phyloP scores from a whole-genome alignment of 495 filamentous ascomycete genomes.

The Annulohypoxylon moriforme region DNA sequence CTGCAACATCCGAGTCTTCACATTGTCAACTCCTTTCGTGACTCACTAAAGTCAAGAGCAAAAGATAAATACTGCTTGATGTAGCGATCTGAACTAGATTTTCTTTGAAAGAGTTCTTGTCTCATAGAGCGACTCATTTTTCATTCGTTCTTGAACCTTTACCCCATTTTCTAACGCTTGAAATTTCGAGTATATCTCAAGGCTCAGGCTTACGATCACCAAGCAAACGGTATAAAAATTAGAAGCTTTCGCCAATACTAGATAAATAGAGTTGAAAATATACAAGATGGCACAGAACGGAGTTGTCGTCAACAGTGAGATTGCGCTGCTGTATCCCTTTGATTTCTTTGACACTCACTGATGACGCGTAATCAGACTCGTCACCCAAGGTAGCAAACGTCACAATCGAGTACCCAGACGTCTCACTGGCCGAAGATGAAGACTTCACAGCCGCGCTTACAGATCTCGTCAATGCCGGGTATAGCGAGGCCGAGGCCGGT shows the following conservation, averaged over 20 bases:
- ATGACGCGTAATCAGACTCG: background rate
- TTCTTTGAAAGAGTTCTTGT: background rate
- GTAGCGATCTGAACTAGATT: background rate
- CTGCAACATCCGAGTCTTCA: background rate
- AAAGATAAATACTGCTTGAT: background rate
- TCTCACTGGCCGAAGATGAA: constrained; percentile 21
- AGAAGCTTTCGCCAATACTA: background rate
- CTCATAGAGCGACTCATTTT: background rate
- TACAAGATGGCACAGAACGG: background rate
- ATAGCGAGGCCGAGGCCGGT: constrained; percentile 34
- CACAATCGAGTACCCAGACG: constrained; percentile 20
- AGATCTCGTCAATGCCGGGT: constrained; percentile 34
- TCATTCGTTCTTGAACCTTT: background rate
- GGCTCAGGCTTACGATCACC: background rate
- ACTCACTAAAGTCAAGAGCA: background rate
- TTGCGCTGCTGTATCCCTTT: background rate
- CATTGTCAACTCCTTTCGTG: background rate
- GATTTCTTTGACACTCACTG: background rate
- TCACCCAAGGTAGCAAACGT: background rate
- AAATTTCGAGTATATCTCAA: background rate
- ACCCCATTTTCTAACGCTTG: background rate
- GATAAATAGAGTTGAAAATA: background rate
- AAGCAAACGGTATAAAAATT: background rate
- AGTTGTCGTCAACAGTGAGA: background rate
- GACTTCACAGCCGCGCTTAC: constrained; percentile 6